Evolutionary conservation across 1,284 basidiomycete genomes (phyloP).

Genomic region (Boletus calvinii): DNA sequence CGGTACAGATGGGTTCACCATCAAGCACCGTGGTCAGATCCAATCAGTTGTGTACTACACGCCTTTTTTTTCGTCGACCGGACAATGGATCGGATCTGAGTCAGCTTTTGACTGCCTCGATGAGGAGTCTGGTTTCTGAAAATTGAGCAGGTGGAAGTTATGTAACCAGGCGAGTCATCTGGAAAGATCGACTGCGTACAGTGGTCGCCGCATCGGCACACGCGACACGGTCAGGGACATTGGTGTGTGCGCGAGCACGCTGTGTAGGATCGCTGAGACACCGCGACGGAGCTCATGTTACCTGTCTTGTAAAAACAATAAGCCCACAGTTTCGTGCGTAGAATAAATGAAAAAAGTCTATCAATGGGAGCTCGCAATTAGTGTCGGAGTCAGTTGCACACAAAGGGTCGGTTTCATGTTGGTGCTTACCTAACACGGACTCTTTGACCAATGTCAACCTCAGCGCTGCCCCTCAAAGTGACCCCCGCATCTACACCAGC

Average conservation of each 20-base stretch:
- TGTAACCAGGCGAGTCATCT: constrained; percentile 13
- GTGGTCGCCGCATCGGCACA: constrained; percentile 29
- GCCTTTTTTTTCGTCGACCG: constrained; percentile 13
- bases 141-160: constrained; percentile 9
- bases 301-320: constrained; percentile 9
- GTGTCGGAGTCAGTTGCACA: background rate
- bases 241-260: background rate
- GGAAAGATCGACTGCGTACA: constrained; percentile 14
- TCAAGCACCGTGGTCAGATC: constrained; percentile 20
- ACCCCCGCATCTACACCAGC: constrained; percentile 50
- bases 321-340: background rate
- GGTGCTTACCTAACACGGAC: constrained; percentile 19
- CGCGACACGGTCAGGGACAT: constrained; percentile 2
- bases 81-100: constrained; percentile 17
- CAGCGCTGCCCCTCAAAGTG: constrained; percentile 57
- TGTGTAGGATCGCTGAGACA: constrained; percentile 5
- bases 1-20: background rate
- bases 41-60: constrained; percentile 13
- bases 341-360: background rate
- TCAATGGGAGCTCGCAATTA: background rate
- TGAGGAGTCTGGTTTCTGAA: constrained; percentile 16
- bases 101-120: background rate
- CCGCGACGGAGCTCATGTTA: background rate
- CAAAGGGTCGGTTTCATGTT: constrained; percentile 15
- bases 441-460: constrained; percentile 35